These are phyloP conservation scores for Terfezia claveryi DNA, from an alignment of 495 filamentous ascomycete species.

Conservation along the genomic window DNA sequence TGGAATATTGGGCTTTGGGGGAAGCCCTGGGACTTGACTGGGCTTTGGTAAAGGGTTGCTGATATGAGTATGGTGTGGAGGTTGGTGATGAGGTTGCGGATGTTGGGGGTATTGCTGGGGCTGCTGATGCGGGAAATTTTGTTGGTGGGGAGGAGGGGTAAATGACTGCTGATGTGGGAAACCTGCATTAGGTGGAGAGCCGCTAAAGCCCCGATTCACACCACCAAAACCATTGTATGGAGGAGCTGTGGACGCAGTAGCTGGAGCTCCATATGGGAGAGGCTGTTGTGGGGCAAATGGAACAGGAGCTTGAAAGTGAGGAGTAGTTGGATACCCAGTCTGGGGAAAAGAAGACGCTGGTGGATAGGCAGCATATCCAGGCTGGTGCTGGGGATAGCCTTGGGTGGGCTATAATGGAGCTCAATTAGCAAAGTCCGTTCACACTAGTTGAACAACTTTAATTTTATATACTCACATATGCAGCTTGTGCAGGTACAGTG, in stretches of 20 bases:
- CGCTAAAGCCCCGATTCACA: not conserved
- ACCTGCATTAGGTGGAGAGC: conserved; percentile 4
- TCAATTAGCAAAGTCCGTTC: not conserved
- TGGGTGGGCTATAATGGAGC: conserved; percentile 5
- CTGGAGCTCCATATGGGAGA: conserved; percentile 12
- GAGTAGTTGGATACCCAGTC: not conserved
- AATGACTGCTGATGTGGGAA: conserved; percentile 7
- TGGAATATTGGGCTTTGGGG: conserved; percentile 17
- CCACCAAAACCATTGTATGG: conserved; percentile 8
- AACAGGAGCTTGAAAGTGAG: not conserved
- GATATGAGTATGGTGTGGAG: conserved; percentile 6
- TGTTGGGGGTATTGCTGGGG: conserved; percentile 6
- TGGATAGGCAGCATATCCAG: conserved; percentile 8
- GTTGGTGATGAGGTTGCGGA: not conserved
- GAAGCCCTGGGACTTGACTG: conserved; percentile 18
- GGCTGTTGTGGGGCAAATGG: not conserved
- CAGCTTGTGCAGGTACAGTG: conserved; percentile 10
- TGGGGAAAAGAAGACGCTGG: not conserved
- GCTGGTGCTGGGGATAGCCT: conserved; percentile 12
- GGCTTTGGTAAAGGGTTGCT: conserved; percentile 12
- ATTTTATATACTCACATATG: conserved; percentile 16
- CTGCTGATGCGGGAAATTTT: conserved; percentile 13
- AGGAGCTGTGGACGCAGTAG: not conserved
- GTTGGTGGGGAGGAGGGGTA: conserved; percentile 10
- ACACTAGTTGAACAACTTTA: conserved; percentile 3